A percentile compares a stretch with the other conserved stretches of the same genome.
Conservation (phyloP, 108 stramenopile genomes). For the Nitzschia sp. region DNA sequence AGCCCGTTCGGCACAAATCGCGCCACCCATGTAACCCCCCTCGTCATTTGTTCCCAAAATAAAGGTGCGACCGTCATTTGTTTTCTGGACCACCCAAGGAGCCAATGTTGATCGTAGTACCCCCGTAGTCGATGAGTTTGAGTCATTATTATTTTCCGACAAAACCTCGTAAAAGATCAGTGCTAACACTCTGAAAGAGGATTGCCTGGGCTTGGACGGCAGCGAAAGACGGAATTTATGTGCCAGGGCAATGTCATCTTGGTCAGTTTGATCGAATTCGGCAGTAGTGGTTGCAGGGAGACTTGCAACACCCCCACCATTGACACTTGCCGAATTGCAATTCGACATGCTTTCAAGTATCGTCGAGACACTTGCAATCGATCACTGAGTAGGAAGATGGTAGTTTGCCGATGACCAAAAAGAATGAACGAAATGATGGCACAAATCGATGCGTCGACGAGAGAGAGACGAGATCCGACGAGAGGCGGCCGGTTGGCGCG, state of each 20-base stretch:
- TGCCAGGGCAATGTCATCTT: constrained; percentile 56
- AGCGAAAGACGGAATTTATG: constrained; percentile 66
- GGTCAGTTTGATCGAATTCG: constrained; percentile 14
- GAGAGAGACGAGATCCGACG: too few relatives aligned
- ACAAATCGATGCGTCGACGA: too few relatives aligned
- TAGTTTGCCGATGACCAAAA: too few relatives aligned
- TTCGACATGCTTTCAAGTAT: too few relatives aligned
- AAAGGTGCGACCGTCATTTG: constrained; percentile 40
- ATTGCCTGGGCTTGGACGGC: constrained; percentile 64
- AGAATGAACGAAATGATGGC: too few relatives aligned
- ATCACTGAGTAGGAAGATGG: too few relatives aligned
- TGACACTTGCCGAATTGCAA: too few relatives aligned
- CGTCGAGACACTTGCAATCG: too few relatives aligned
- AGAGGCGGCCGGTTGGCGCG: too few relatives aligned
- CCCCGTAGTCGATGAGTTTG: background rate
- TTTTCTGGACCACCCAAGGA: constrained; percentile 26
- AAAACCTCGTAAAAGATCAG: constrained; percentile 52
- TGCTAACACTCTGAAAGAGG: constrained; percentile 81
- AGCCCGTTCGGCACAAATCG: constrained; percentile 91
- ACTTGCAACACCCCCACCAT: too few relatives aligned
- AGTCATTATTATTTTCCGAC: background rate
- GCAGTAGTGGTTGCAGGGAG: background rate
- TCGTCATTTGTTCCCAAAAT: constrained; percentile 88
- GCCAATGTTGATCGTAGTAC: background rate
- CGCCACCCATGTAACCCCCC: constrained; percentile 69